A percentile compares a stretch with the other conserved stretches of the same genome.
Conservation (phyloP, 805 yeast species). For the Zygosaccharomyces gambellarensis region DNA sequence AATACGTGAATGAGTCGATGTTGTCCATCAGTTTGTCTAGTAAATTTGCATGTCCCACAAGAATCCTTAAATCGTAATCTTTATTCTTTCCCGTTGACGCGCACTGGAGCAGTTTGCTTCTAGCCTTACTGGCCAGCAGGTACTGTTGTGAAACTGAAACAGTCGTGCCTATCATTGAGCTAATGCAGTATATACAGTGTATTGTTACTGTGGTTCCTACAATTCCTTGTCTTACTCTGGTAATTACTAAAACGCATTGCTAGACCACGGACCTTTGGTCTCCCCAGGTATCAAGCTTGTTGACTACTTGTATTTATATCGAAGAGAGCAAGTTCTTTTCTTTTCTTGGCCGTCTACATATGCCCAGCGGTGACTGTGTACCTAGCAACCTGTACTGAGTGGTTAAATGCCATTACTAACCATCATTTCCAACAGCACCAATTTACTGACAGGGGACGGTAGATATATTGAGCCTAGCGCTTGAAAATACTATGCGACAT, state of each 20-base stretch:
- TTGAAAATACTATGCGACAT: too few species aligned
- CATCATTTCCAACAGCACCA: neutral
- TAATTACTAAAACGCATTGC: too few species aligned
- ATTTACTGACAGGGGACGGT: neutral
- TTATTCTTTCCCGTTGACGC: conserved; percentile 17
- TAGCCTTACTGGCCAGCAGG: conserved; percentile 21
- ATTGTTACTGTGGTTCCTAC: neutral
- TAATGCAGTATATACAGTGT: neutral
- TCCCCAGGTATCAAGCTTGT: neutral
- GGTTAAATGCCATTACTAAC: conserved; percentile 5
- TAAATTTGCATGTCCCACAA: conserved; percentile 35
- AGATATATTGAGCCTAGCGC: neutral
- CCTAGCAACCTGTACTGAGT: neutral
- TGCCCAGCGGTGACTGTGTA: neutral
- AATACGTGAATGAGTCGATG: conserved; percentile 12
- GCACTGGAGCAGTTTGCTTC: conserved; percentile 21
- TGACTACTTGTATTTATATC: neutral
- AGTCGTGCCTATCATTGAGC: conserved; percentile 6
- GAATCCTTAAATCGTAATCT: conserved; percentile 26
- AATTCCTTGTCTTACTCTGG: neutral
- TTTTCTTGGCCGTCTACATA: neutral
- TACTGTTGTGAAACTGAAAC: conserved; percentile 13
- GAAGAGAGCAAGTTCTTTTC: neutral
- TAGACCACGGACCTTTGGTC: too few species aligned
- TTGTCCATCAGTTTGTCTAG: conserved; percentile 27